Percentiles rank a stretch among this genome's conserved stretches.
Conservation (phyloP, 805 yeast genomes). For the Peterozyma toletana region DNA sequence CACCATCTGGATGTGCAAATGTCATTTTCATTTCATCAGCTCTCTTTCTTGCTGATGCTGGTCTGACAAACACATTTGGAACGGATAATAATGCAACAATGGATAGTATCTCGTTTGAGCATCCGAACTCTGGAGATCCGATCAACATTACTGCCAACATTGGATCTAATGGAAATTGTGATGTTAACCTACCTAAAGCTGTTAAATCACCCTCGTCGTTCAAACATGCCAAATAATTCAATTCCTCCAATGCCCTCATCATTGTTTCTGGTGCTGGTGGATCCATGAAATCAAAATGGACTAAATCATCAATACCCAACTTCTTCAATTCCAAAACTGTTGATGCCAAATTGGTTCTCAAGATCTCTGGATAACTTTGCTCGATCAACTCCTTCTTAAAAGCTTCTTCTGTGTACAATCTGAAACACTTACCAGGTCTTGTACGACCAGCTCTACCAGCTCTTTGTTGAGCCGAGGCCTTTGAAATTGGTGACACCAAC, state of each 20-base stretch:
- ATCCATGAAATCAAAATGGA: slow-evolving; percentile 97
- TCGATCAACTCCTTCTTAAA: slow-evolving; percentile 89
- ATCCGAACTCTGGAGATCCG: slow-evolving; percentile 75
- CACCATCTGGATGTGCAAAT: slow-evolving; percentile 93
- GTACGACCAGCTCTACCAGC: slow-evolving; percentile 99
- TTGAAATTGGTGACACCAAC: slow-evolving; percentile 91
- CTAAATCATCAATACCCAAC: slow-evolving; percentile 91
- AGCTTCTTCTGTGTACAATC: slow-evolving; percentile 95
- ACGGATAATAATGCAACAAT: slow-evolving; percentile 88
- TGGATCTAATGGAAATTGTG: slow-evolving; percentile 93
- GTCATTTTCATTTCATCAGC: slow-evolving; percentile 87
- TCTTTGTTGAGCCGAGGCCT: slow-evolving; percentile 96
- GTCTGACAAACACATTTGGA: slow-evolving; percentile 92
- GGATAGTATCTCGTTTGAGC: slow-evolving; percentile 83
- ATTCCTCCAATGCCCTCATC: slow-evolving; percentile 98
- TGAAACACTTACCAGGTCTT: slow-evolving; percentile 95
- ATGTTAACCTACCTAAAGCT: slow-evolving; percentile 81
- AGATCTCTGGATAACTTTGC: slow-evolving; percentile 93
- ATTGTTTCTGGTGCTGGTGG: slow-evolving; percentile 99
- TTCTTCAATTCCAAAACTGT: slow-evolving; percentile 92
- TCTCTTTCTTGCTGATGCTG: slow-evolving; percentile 75
- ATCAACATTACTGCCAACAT: slow-evolving; percentile 90
- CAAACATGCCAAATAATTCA: slow-evolving; percentile 82
- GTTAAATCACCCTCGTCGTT: slow-evolving; percentile 91
- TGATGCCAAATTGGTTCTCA: slow-evolving; percentile 82